Evolutionary conservation across 2,329 filamentous ascomycete genomes (phyloP).

Genomic region (Rosellinia necatrix): DNA sequence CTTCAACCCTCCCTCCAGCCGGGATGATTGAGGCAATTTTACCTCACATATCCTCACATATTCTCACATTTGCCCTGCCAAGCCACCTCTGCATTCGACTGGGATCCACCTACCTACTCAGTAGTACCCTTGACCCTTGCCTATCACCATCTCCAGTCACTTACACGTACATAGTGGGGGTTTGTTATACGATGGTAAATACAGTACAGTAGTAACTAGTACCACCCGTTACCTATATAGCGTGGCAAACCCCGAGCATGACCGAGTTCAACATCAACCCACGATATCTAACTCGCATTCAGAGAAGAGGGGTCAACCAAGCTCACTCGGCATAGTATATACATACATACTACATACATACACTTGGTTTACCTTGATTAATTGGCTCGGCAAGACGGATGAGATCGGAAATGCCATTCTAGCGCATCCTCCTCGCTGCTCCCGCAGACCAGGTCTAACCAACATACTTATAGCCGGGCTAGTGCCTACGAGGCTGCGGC

Average conservation of each 20-base stretch:
- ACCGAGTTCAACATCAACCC: too few species aligned
- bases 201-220: too few species aligned
- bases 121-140: too few species aligned
- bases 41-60: background rate
- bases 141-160: background rate
- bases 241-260: too few species aligned
- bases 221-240: too few species aligned
- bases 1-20: too few species aligned
- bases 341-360: too few species aligned
- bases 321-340: too few species aligned
- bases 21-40: background rate
- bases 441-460: background rate
- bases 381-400: too few species aligned
- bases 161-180: background rate
- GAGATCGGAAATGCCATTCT: background rate
- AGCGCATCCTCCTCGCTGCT: background rate
- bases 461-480: background rate
- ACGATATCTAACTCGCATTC: too few species aligned
- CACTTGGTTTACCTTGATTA: background rate
- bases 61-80: constrained; percentile 1
- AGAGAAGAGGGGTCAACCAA: too few species aligned
- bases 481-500: background rate
- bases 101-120: background rate
- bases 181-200: too few species aligned
- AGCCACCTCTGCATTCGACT: constrained; percentile 5